Base-by-base conservation (phyloP, 176 grass and related monocot genomes). In the Aegilops sharonensis region DNA sequence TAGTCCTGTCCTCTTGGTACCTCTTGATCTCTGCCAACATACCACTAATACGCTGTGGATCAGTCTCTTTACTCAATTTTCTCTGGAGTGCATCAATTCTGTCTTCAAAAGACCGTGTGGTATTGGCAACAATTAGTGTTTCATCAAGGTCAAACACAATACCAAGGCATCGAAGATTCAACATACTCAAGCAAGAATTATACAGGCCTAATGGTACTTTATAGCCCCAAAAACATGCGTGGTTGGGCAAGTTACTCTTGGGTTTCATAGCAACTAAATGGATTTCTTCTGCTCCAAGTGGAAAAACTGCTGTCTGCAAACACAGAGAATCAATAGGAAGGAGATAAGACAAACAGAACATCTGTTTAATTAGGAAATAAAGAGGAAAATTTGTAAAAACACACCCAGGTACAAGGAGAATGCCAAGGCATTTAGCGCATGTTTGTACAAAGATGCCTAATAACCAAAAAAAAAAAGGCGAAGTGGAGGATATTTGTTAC, bases 61-160 rank as follows among this genome's bases (percentile, higher is more conserved):
- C 93, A 86, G 48, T 89, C 75, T 94, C 93, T 62, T 92, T 95
- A 86, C 85, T 98, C 89, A 94, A 82, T 81, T 98, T 98, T 91
- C 91, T 91, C 82, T 98, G 96, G 82, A 98, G 89, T n/a, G 75
- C 88, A 86, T 98, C 93, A 78, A 98, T 95, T 85, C 91, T 89
- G 73, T 98, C 93, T 80, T 98, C 96, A 77, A 95, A 98, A 50
- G 93, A 94, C 37, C 93, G 93, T 36, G 86, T 88, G 66, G 96
- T 98, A 86, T 92, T 94, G 75, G 96, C 93, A 62, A 98, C 91
- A 81, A 98, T 61, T 77, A 98, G 90, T 66, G 96, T 98, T 77
- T 98, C 96, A 88, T 98, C 96, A 78, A 98, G 90, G 78, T 98
- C 96, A 89, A 98, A 95, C 69, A 98, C 96, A 73, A 98, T 98